Evolutionary conservation across 345 rosid genomes (phyloP), one percentile per base, ranked within the genome.

Genomic region (Gynandropsis gynandra): DNA sequence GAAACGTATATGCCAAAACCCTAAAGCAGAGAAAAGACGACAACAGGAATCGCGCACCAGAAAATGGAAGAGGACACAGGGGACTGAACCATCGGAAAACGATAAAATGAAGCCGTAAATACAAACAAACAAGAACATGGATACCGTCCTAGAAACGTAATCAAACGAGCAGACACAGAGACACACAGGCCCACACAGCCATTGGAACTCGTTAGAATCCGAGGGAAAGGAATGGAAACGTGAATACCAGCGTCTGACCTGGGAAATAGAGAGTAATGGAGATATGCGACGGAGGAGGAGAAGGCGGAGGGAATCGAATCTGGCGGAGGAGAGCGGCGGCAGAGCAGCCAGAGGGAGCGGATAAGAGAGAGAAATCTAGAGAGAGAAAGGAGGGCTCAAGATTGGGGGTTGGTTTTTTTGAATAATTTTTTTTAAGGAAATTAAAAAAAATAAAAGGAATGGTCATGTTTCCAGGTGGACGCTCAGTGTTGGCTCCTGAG

Each of bases 341-440:
- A 43, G 39, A 41, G 42, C 64, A 38, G 44, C 36, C 13, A 36
- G 40, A 32, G 15, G 52, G 19, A 45, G 53, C 53, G 53, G 62
- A 49, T 56, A 48, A 63, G 62, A 49, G 68, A 63, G 42, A 39
- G 42, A 39, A 39, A 39, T 0, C 16, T 46, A 39, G 16, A 39
- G 42, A 39, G 62, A 46, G 53, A 62, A 54, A 54, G 19, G 29
- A 42, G 18, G 20, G 4, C 37, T 54, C 18, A 39, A 47, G 16
- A 52, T 29, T 46, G 46, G 14, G 38, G 3, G 36, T 51, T n/a
- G 13, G 13, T 43, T 55, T 16, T 53, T 52, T 47, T 16, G 0
- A 8, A 43, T 11, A 35, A 11, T 15, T 35, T 20, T 0, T 27
- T 35, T 44, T 16, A 42, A 38, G 50, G 41, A 17, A 16, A n/a